These are phyloP conservation scores for Rhizopogon sp. DNA, from an alignment of 768 basidiomycete genomes.

Conservation along the genomic window DNA sequence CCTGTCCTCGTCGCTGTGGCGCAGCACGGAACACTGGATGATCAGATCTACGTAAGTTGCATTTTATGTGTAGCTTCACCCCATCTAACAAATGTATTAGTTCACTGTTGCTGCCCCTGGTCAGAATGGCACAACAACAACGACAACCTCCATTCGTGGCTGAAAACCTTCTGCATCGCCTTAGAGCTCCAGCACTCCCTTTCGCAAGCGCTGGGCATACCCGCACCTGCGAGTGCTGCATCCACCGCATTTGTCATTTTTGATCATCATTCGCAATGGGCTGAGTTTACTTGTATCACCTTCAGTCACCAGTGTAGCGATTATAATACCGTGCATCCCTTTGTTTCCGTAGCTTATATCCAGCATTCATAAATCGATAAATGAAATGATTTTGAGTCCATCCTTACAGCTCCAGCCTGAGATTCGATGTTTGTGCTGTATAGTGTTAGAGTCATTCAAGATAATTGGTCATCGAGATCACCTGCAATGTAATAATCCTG, in stretches of 20 bases:
- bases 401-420: too few species aligned
- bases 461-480: too few species aligned
- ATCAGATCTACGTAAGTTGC: slow-evolving; percentile 33
- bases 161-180: background rate
- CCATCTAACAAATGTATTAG: slow-evolving; percentile 6
- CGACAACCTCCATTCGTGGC: background rate
- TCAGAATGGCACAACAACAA: slow-evolving; percentile 9
- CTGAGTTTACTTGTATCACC: background rate
- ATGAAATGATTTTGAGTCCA: background rate
- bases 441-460: too few species aligned
- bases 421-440: too few species aligned
- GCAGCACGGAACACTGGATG: slow-evolving; percentile 37
- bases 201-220: background rate
- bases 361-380: background rate
- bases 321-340: slow-evolving; percentile 3
- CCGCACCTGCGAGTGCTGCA: background rate
- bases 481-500: too few species aligned
- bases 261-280: background rate
- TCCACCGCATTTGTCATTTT: background rate
- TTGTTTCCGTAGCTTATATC: slow-evolving; percentile 1
- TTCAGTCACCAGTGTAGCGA: slow-evolving; percentile 6
- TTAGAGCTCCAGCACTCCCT: background rate
- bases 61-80: background rate
- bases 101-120: slow-evolving; percentile 18
- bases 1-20: slow-evolving; percentile 30